Base-by-base conservation (phyloP, 495 filamentous ascomycete genomes). In the Trichoderma erinaceum region DNA sequence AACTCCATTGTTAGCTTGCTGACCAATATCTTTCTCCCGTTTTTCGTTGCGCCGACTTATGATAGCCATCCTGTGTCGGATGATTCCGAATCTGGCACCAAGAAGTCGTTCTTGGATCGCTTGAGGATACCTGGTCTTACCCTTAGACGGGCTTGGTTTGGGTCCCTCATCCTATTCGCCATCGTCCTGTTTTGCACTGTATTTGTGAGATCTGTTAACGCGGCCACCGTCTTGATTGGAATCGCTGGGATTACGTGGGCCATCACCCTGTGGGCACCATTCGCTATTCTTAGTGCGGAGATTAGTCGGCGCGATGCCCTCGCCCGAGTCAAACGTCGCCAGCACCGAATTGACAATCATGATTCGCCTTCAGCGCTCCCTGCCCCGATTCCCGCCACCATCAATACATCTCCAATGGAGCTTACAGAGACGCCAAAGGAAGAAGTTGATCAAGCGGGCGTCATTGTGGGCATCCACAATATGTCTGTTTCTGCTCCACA, bases 381-480 rank as follows among this genome's bases (percentile, higher is more conserved):
- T 58, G 7, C 56, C 0, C 18, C 32, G 41, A 43, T 16, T 43
- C 18, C 65, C 65, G 68, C 29, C 70, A 71, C 65, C 67, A 67
- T 41, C 3, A 18, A 41, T 43, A 41, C 46, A 41, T 41, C 27
- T 29, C 43, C 23, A 3, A 16, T 32, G 61, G n/a, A 27, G 8
- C 25, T 29, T 15, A n/a, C 25, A 13, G 76, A 73, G 6, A 27
- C 29, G 27, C 41, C 73, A 32, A 79, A 82, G 15, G 83, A 83
- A 15, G 80, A 82, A 15, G 75, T 74, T 4, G 89, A 92, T 66
- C 92, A 96, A 77, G 92, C 93, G 1, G 93, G 93, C 16, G 90
- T 97, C 27, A 88, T 97, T 41, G 82, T 97, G 2, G 93, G 93
- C 2, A 88, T 97, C 27, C 93, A 97, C 78, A 97, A 97, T 75